A percentile compares a stretch with the other conserved stretches of the same genome.
phyloP scores from a whole-genome alignment of 2,329 filamentous ascomycete species.

The Malbranchea cinnamomea region DNA sequence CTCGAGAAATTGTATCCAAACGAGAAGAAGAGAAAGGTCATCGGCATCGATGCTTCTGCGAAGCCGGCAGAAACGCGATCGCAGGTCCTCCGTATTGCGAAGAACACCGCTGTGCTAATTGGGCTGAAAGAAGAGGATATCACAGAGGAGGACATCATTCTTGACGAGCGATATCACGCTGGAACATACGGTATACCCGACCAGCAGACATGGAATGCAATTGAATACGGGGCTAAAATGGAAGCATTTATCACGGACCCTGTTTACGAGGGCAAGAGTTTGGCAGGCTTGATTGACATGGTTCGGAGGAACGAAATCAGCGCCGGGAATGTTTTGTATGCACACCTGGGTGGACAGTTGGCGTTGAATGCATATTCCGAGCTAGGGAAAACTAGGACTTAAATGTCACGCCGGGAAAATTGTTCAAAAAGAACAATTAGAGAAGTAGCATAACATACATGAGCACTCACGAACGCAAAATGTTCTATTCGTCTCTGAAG shows the following conservation, averaged over 20 bases:
- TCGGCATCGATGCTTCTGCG: conserved; percentile 52
- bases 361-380: conserved; percentile 52
- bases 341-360: conserved; percentile 55
- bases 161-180: conserved; percentile 52
- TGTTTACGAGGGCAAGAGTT: conserved; percentile 61
- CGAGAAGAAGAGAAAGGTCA: conserved; percentile 36
- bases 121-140: conserved; percentile 46
- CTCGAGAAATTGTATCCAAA: conserved; percentile 33
- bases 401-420: no score
- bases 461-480: no score
- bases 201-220: conserved; percentile 49
- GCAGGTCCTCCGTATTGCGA: conserved; percentile 53
- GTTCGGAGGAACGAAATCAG: conserved; percentile 47
- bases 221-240: conserved; percentile 50
- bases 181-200: conserved; percentile 55
- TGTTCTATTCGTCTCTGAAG: no score
- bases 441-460: no score
- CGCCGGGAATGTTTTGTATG: conserved; percentile 54
- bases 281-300: conserved; percentile 57
- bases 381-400: conserved; percentile 17
- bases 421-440: no score
- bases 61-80: conserved; percentile 46
- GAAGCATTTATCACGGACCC: conserved; percentile 64
- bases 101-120: conserved; percentile 47
- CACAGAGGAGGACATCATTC: conserved; percentile 44